phyloP scores from a whole-genome alignment of 2,329 filamentous ascomycete species.

The Trichoderma polysporum region DNA sequence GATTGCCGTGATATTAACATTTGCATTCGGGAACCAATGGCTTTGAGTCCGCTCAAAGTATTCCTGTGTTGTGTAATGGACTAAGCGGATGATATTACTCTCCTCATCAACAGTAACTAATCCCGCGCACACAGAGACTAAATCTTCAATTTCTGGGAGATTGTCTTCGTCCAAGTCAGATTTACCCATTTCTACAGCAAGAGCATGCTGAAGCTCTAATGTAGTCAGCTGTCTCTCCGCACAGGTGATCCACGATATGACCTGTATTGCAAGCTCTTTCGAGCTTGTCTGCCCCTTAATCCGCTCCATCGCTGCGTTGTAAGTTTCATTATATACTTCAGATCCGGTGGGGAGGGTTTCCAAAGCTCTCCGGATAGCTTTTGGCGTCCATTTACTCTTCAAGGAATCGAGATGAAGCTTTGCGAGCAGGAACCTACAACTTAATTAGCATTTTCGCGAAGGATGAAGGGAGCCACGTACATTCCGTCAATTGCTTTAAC shows the following conservation, averaged over 20 bases:
- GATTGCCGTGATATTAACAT: conserved; percentile 30
- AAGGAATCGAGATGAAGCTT: not conserved
- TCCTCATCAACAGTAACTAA: conserved; percentile 42
- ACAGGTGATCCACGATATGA: conserved; percentile 43
- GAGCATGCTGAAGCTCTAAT: conserved; percentile 42
- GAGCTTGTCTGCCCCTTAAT: conserved; percentile 39
- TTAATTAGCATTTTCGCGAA: not conserved
- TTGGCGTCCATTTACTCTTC: not conserved
- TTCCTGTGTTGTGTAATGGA: conserved; percentile 47
- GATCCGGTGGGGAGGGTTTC: not conserved
- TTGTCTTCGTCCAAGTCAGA: conserved; percentile 27
- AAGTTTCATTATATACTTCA: conserved; percentile 38
- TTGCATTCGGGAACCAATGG: conserved; percentile 34
- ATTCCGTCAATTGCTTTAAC: not conserved
- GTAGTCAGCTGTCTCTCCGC: conserved; percentile 36
- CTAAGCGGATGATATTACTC: conserved; percentile 40
- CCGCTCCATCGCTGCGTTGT: conserved; percentile 42
- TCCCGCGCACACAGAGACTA: conserved; percentile 43
- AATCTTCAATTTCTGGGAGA: conserved; percentile 33
- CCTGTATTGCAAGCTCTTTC: conserved; percentile 38
- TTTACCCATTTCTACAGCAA: conserved; percentile 37
- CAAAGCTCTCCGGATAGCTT: not conserved
- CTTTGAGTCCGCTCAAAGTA: conserved; percentile 39
- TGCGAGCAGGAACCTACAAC: not conserved
- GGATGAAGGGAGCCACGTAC: not conserved